phyloP scores from a whole-genome alignment of 2,329 filamentous ascomycete species.

The Hymenoscyphus fraxineus region DNA sequence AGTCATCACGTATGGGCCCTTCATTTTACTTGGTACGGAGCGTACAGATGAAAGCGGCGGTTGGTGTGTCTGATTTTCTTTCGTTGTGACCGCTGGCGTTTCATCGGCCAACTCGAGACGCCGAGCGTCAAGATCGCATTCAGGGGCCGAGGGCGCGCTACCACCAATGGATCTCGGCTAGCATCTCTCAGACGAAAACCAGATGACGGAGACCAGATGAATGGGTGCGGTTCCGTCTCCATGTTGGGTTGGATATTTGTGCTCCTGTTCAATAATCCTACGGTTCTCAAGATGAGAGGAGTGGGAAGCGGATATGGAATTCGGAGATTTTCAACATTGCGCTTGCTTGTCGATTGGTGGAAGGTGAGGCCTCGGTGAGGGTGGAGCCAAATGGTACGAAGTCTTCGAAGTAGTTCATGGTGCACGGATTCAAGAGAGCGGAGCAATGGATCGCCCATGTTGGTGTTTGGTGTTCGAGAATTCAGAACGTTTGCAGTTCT shows the following conservation, averaged over 20 bases:
- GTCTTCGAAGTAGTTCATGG: too few species aligned
- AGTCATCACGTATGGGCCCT: too few species aligned
- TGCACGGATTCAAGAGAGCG: neutral
- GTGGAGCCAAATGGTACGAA: neutral
- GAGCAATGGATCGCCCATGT: neutral
- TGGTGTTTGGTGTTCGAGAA: constrained; percentile 1
- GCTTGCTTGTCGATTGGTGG: constrained; percentile 1
- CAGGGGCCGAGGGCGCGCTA: neutral
- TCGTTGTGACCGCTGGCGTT: constrained; percentile 4
- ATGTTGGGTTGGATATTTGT: neutral
- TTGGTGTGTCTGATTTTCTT: neutral
- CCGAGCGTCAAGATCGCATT: neutral
- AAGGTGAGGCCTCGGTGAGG: neutral
- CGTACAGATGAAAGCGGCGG: neutral
- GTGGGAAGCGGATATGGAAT: neutral
- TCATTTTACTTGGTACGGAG: neutral
- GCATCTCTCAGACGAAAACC: neutral
- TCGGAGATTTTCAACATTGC: neutral
- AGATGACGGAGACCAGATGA: neutral
- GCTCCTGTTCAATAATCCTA: too few species aligned
- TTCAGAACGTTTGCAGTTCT: neutral
- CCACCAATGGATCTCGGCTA: neutral
- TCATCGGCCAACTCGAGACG: constrained; percentile 10
- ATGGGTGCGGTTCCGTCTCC: neutral
- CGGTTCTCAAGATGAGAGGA: neutral